Percentiles rank a stretch among this genome's conserved stretches.
Conservation (phyloP, 768 basidiomycete species). For the Tylopilus sp. region DNA sequence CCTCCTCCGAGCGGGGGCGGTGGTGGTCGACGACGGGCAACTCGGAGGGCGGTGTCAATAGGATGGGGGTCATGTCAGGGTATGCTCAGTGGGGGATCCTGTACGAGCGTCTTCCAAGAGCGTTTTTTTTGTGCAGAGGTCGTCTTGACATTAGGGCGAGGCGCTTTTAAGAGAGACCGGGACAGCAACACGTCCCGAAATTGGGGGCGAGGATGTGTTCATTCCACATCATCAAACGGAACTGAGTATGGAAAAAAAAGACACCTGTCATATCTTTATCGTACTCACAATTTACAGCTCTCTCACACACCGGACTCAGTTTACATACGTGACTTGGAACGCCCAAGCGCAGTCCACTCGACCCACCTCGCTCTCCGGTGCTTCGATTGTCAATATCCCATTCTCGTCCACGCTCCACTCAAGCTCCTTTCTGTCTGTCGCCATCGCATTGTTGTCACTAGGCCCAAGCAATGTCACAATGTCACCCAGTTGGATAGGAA, state of each 20-base stretch:
- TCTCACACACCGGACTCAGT: not conserved
- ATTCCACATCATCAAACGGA: not conserved
- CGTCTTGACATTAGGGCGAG: constrained; percentile 4
- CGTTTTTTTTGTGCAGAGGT: not conserved
- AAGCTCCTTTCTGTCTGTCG: constrained; percentile 13
- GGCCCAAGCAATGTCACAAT: constrained; percentile 40
- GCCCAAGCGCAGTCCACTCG: constrained; percentile 38
- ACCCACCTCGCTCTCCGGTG: constrained; percentile 23
- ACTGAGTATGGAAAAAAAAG: not conserved
- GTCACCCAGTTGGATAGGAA: constrained; percentile 46
- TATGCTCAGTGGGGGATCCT: not conserved
- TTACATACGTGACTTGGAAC: constrained; percentile 35
- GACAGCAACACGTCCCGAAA: constrained; percentile 6
- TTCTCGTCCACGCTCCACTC: constrained; percentile 30
- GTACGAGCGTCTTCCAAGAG: not conserved
- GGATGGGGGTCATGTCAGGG: constrained; percentile 10
- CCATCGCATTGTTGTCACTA: not conserved
- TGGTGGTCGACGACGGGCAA: not conserved
- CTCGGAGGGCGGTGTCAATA: not conserved
- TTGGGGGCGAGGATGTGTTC: not conserved
- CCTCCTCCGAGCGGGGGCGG: not conserved
- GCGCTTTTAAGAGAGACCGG: not conserved
- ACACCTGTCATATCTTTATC: not conserved
- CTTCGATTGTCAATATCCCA: constrained; percentile 32
- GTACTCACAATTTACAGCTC: not conserved